phyloP scores from a whole-genome alignment of 169 alveolate genomes.

The Plasmodium billcollinsi region DNA sequence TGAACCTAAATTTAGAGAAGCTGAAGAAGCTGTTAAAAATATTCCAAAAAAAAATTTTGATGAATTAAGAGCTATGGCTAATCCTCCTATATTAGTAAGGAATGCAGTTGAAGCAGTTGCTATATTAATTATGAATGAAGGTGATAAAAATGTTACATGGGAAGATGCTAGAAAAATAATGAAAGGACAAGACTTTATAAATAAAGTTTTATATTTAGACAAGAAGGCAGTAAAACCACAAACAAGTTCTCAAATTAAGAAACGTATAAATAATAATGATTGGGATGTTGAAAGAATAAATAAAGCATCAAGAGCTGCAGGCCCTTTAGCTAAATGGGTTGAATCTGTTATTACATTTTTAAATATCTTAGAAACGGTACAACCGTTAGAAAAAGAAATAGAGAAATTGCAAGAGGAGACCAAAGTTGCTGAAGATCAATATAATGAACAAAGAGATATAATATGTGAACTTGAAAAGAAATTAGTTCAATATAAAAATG shows the following conservation, averaged over 20 bases:
- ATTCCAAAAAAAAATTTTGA: conserved; percentile 91
- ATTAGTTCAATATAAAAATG: conserved; percentile 92
- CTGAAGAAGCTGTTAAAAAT: conserved; percentile 94
- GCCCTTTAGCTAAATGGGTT: conserved; percentile 98
- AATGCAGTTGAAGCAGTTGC: conserved; percentile 96
- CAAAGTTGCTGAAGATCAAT: conserved; percentile 88
- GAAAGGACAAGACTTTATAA: conserved; percentile 93
- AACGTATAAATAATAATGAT: conserved; percentile 87
- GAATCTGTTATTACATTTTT: conserved; percentile 91
- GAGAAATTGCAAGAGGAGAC: conserved; percentile 91
- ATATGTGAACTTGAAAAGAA: conserved; percentile 89
- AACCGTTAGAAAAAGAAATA: conserved; percentile 96
- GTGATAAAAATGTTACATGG: conserved; percentile 94
- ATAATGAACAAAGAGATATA: conserved; percentile 87
- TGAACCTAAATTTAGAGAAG: conserved; percentile 95
- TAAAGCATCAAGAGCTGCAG: conserved; percentile 98
- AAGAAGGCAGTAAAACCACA: conserved; percentile 88
- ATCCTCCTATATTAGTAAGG: conserved; percentile 97
- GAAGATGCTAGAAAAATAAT: conserved; percentile 92
- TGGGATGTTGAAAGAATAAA: conserved; percentile 95
- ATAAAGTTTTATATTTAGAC: conserved; percentile 90
- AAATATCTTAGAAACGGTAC: conserved; percentile 92
- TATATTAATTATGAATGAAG: conserved; percentile 89
- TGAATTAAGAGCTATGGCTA: conserved; percentile 93
- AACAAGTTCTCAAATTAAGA: conserved; percentile 84